Base-by-base conservation (phyloP, 345 rosid species). In the Corchorus olitorius region DNA sequence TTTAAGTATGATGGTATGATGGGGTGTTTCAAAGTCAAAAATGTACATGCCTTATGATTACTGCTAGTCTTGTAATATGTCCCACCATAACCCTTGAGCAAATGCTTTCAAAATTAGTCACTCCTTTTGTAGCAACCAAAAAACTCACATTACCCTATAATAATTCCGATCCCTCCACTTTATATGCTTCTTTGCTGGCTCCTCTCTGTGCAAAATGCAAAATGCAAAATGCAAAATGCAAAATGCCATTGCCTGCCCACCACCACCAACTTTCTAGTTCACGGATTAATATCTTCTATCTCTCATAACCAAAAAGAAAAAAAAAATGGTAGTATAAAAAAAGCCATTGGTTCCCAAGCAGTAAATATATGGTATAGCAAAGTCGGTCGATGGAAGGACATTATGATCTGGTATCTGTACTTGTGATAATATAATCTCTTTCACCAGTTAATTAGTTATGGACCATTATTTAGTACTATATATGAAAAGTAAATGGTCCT, bases 11-110 rank as follows among this genome's bases (percentile, higher is more conserved):
- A 27, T 41, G 61, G 8, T 69, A 7, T 69, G n/a, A 77, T 77
- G 45, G 39, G 10, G 43, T 35, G 66, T 75, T 60, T 72, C 75
- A 45, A 77, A 71, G 80, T 83, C 68, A 78, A 77, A 79, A 80
- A 61, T 72, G 19, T 59, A 68, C 74, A 56, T 50, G 37, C 70
- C 53, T 78, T 56, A 74, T 77, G 12, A 80, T 83, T 19, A 43
- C 4, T 19, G 39, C 19, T 55, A 37, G 19, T 49, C 41, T 62
- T 27, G 12, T 59, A 41, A 50, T 54, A 48, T 68, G 76, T 45
- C 76, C 67, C 76, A 45, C 76, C 39, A 13, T 60, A 13, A 5
- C 41, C 39, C 4, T 60, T 12, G 4, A 33, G 41, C 64, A 11
- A 6, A 13, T 61, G 6, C 2, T 33, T 27, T 4, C 7, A 6